Conservation (phyloP, 345 rosid species). For the Arabis alpina region DNA sequence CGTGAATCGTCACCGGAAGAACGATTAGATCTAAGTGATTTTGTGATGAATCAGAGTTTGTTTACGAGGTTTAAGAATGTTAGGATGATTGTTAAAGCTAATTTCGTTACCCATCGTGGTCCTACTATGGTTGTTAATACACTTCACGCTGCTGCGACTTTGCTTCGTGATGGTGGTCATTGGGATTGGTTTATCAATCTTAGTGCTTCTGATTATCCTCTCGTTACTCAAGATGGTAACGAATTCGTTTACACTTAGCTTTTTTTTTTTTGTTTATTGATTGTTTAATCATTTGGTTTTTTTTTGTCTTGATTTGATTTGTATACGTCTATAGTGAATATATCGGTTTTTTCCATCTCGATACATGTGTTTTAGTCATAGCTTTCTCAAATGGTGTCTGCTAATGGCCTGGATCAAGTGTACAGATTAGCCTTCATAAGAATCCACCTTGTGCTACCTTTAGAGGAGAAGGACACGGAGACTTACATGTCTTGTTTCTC, state of each 20-base stretch:
- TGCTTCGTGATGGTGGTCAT: conserved; percentile 79
- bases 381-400: no score
- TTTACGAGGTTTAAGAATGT: conserved; percentile 66
- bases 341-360: no score
- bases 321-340: no score
- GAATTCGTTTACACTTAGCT: background rate
- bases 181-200: conserved; percentile 99
- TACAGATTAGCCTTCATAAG: no score
- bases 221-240: conserved; percentile 93
- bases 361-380: no score
- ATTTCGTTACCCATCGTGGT: conserved; percentile 89
- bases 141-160: conserved; percentile 90
- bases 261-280: background rate
- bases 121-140: conserved; percentile 99
- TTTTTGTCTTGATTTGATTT: no score
- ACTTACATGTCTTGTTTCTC: no score
- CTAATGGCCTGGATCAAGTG: no score
- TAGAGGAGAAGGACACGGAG: no score
- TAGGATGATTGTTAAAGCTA: conserved; percentile 81
- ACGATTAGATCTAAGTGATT: conserved; percentile 74
- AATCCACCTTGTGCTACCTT: no score
- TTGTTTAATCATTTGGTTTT: background rate
- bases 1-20: conserved; percentile 64
- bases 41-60: conserved; percentile 51
- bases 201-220: conserved; percentile 97